phyloP scores from a whole-genome alignment of 1,284 basidiomycete species.

The Veloboletus limbatus region DNA sequence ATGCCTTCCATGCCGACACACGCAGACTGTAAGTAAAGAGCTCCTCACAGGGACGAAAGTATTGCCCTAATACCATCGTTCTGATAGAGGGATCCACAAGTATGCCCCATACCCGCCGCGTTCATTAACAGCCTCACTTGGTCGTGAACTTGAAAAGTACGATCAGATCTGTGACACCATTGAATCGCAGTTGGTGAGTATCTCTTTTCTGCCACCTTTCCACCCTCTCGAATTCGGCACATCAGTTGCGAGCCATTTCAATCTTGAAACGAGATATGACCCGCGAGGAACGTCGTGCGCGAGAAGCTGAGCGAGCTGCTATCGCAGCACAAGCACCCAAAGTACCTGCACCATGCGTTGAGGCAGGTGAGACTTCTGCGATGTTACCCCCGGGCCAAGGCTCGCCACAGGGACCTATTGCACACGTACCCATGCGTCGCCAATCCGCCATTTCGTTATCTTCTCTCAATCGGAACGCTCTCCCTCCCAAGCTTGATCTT shows the following conservation, averaged over 20 bases:
- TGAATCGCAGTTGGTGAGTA: conserved; percentile 63
- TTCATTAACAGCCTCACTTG: conserved; percentile 58
- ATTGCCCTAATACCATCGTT: not conserved
- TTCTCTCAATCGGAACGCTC: conserved; percentile 64
- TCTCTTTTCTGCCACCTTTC: not conserved
- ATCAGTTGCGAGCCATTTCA: conserved; percentile 64
- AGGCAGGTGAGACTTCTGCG: conserved; percentile 25
- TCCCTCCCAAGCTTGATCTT: conserved; percentile 72
- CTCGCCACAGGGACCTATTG: conserved; percentile 32
- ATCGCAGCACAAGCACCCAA: conserved; percentile 33
- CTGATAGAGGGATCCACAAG: conserved; percentile 49
- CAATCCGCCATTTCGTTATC: conserved; percentile 74
- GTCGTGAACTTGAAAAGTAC: conserved; percentile 70
- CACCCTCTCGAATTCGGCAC: conserved; percentile 2
- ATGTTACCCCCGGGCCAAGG: conserved; percentile 20
- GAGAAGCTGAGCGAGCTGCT: conserved; percentile 45
- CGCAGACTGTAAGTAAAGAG: conserved; percentile 52
- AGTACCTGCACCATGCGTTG: conserved; percentile 30
- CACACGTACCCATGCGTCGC: conserved; percentile 43
- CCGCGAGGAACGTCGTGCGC: conserved; percentile 55
- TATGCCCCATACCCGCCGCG: conserved; percentile 63
- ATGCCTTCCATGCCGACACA: conserved; percentile 62
- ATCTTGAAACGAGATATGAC: conserved; percentile 65
- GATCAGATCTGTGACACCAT: conserved; percentile 75
- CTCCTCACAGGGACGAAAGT: not conserved